phyloP scores from a whole-genome alignment of 495 filamentous ascomycete species.

The Penicillium bovifimosum region DNA sequence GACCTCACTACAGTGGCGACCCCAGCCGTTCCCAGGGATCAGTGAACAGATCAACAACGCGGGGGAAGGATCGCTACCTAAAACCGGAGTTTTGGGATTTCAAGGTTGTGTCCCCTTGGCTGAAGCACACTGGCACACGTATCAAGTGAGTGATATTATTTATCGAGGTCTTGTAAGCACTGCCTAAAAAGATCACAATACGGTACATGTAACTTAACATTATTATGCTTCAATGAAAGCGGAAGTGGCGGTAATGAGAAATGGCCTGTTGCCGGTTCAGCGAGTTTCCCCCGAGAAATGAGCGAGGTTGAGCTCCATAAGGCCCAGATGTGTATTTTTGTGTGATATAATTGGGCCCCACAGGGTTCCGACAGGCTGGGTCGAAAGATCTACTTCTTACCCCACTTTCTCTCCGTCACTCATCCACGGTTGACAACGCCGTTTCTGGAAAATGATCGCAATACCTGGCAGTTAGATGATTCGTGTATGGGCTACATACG shows the following conservation, averaged over 20 bases:
- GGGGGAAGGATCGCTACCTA: background rate
- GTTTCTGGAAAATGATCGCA: too few species aligned
- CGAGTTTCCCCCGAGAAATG: slow-evolving; percentile 33
- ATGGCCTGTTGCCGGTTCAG: background rate
- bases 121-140: background rate
- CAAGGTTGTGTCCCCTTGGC: background rate
- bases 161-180: background rate
- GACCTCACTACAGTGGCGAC: slow-evolving; percentile 5
- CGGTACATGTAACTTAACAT: background rate
- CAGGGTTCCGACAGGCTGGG: background rate
- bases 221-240: background rate
- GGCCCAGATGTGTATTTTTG: too few species aligned
- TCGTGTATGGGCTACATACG: too few species aligned
- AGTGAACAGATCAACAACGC: too few species aligned
- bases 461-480: too few species aligned
- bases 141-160: background rate
- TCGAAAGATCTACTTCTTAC: background rate
- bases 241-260: background rate
- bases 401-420: background rate
- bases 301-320: slow-evolving; percentile 14
- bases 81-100: background rate
- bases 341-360: too few species aligned
- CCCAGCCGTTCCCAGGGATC: slow-evolving; percentile 6
- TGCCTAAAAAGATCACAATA: background rate
- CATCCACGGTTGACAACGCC: too few species aligned